Percentiles rank a stretch among this genome's conserved stretches.
These are phyloP conservation scores for Chloris gayana DNA, from an alignment of 176 grass and related monocot genomes.

Conservation along the genomic window DNA sequence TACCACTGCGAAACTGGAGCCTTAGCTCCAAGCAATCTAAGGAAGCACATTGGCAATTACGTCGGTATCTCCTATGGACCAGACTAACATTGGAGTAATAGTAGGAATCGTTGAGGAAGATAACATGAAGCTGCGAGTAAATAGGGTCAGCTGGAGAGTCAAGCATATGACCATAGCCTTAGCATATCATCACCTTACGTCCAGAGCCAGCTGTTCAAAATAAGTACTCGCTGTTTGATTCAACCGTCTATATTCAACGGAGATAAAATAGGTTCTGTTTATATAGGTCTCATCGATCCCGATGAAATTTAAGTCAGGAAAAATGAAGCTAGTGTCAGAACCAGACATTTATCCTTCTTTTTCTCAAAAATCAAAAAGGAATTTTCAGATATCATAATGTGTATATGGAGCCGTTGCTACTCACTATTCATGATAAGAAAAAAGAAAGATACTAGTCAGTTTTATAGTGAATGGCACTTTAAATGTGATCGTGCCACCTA, in stretches of 20 bases:
- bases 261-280: neutral
- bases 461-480: neutral
- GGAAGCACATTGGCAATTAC: neutral
- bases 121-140: neutral
- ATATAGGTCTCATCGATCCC: neutral
- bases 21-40: neutral
- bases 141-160: neutral
- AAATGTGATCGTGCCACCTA: neutral
- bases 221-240: neutral
- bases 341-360: neutral
- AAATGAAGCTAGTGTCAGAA: conserved; percentile 16
- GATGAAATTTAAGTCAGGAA: neutral
- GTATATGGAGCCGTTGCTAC: neutral
- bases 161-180: neutral
- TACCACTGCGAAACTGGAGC: conserved; percentile 15
- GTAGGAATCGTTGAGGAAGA: neutral
- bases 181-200: neutral
- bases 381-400: neutral
- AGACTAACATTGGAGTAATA: neutral
- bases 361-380: neutral
- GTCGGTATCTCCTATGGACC: conserved; percentile 1
- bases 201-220: neutral
- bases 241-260: neutral
- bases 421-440: neutral
- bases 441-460: neutral